Evolutionary conservation across 2,329 filamentous ascomycete species (phyloP).

Genomic region (Pestalotiopsis sp.): DNA sequence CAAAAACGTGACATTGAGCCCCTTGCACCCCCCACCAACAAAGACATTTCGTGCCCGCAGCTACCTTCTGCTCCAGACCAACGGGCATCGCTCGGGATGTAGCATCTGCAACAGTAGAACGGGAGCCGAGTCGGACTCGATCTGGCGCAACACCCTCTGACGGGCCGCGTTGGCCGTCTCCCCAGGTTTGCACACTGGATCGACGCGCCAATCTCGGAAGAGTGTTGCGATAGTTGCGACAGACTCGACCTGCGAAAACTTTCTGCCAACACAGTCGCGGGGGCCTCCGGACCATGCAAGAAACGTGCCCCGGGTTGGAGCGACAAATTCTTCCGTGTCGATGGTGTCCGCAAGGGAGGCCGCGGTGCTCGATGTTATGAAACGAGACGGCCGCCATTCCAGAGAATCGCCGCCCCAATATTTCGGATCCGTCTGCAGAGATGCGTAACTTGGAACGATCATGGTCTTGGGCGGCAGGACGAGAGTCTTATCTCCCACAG

Average conservation of each 20-base stretch:
- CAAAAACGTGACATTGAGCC: too few relatives aligned
- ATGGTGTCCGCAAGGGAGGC: too few relatives aligned
- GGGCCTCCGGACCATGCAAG: conserved; percentile 24
- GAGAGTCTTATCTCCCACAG: background rate
- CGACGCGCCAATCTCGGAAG: conserved; percentile 23
- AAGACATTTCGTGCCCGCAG: background rate
- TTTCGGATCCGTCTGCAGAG: conserved; percentile 26
- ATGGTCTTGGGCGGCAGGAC: conserved; percentile 23
- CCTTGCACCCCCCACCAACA: too few relatives aligned
- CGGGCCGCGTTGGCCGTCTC: conserved; percentile 16
- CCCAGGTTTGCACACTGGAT: conserved; percentile 18
- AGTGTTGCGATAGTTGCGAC: conserved; percentile 21
- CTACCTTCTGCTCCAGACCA: conserved; percentile 11
- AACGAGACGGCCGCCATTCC: conserved; percentile 27
- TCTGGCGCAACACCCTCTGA: conserved; percentile 1
- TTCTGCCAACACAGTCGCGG: conserved; percentile 23
- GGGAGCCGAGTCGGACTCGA: background rate
- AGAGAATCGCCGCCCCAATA: conserved; percentile 29
- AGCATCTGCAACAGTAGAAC: conserved; percentile 15
- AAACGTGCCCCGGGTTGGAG: conserved; percentile 16
- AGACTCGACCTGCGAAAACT: conserved; percentile 24
- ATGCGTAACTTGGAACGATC: conserved; percentile 20
- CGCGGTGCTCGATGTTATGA: conserved; percentile 16
- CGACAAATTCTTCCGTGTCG: conserved; percentile 12
- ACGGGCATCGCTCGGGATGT: conserved; percentile 14